Conservation (phyloP, 2,329 filamentous ascomycete species). For the Alternaria panax region DNA sequence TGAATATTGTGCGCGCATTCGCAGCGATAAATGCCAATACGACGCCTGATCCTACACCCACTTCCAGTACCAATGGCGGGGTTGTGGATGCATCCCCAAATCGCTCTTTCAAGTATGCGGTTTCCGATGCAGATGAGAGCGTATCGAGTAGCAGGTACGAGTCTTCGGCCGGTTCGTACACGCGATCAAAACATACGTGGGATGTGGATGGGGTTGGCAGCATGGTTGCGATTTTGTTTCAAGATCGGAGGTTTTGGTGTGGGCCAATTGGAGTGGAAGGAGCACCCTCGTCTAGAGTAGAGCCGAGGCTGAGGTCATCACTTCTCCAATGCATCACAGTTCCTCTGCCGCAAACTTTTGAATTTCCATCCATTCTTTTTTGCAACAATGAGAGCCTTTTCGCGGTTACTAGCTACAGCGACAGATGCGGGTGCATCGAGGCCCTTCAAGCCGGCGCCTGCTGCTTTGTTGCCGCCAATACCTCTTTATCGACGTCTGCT, state of each 20-base stretch:
- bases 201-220: constrained; percentile 92
- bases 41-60: constrained; percentile 91
- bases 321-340: constrained; percentile 21
- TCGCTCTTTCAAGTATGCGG: constrained; percentile 68
- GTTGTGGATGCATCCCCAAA: constrained; percentile 57
- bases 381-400: constrained; percentile 41
- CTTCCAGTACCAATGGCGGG: constrained; percentile 74
- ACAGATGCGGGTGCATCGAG: constrained; percentile 46
- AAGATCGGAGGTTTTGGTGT: constrained; percentile 21
- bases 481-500: constrained; percentile 88
- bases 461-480: constrained; percentile 84
- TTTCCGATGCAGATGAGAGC: constrained; percentile 75
- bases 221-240: constrained; percentile 61
- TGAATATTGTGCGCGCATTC: constrained; percentile 76
- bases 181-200: constrained; percentile 84
- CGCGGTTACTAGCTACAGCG: constrained; percentile 43
- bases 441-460: constrained; percentile 52
- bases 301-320: constrained; percentile 39
- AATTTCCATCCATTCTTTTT: not conserved
- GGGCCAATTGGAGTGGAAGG: constrained; percentile 31
- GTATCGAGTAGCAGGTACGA: constrained; percentile 94
- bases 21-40: constrained; percentile 88
- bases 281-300: constrained; percentile 22
- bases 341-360: constrained; percentile 5
- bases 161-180: constrained; percentile 97